Evolutionary conservation across 768 basidiomycete species (phyloP), one percentile per base, ranked within the genome.

Genomic region (Serendipita sp.): DNA sequence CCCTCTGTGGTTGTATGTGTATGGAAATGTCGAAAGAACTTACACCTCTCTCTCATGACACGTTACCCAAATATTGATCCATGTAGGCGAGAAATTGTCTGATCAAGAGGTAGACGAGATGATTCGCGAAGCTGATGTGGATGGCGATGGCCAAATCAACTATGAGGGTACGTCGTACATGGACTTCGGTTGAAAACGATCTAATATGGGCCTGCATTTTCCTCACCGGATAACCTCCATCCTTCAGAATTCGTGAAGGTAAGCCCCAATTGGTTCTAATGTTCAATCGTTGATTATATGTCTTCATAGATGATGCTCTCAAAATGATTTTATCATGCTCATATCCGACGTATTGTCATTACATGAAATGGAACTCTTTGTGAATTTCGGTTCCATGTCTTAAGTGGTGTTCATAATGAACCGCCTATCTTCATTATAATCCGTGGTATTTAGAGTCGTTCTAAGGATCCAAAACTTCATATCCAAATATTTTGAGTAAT

Each of bases 81-180:
- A 67, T 64, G 68, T 71, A 84, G 88, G 89, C 65, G 92, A 94
- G 79, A 92, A 92, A 75, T 78, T 93, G 65, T 81, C 88, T 11
- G 91, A 93, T 68, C 79, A 72, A 5, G 92, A 95, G 75, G 91
- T 94, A 68, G 88, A 91, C 67, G 92, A 94, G 79, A 94, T 96
- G 92, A 96, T 96, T 73, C 85, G 92, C 64, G 93, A 96, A 76
- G 93, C 92, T 65, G 92, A 96, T 73, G 81, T 91, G 62, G 91
- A 96, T 71, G 92, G 93, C 63, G 90, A 92, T 73, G 91, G 91
- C n/a, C 89, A 91, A 76, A 89, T 90, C 76, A 87, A 89, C 75
- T 92, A 89, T 72, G 85, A 88, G 1, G 87, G 87, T 86, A 66
- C 65, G 81, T 32, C 51, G 24, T 44, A 2, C 68, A 5, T 24